Base-by-base conservation (phyloP, 208 protist species). In the Phytomonas sp. region DNA sequence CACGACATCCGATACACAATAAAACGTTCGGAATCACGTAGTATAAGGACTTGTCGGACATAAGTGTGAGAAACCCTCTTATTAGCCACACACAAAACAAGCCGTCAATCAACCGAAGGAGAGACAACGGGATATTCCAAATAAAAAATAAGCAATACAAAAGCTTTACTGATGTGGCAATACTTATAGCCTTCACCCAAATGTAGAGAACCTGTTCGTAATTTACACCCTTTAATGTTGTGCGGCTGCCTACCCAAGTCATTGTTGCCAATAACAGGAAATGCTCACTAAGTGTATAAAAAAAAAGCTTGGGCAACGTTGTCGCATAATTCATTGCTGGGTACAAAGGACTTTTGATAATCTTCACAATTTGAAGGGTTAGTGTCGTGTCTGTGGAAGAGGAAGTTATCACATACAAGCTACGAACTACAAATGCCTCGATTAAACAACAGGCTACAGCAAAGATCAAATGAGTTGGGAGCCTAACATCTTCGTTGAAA, bases 131-230 rank as follows among this genome's bases (percentile, higher is more conserved):
- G 40, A 92, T 88, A 46, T 71, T 66, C 88, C 91, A 96, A 0
- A 92, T 82, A 46, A 96, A 71, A 66, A 96, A 96, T 11, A 92
- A 72, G 20, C 78, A 28, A 64, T 91, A 92, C 17, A 78, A 74
- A 0, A 91, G 67, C 70, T 93, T 92, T 17, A 77, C 78, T 33
- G 72, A 79, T 40, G 82, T 78, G 0, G 83, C 87, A 26, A 93
- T 62, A 26, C 78, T 80, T 2, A 87, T 82, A 43, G 79, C 78
- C 28, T 75, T 71, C 31, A 85, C 82, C 87, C 87, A 92, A 28
- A 53, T 77, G n/a, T 66, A 36, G 36, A 84, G 60, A 33, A 75
- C 61, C 56, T 84, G 76, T 17, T 79, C 74, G 66, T 85, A 80
- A 29, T 62, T 60, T n/a, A 53, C 60, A 29, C 34, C 68, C 62